Conservation (phyloP, 176 grass and related monocot species). For the Ampelocalamus luodianensis region DNA sequence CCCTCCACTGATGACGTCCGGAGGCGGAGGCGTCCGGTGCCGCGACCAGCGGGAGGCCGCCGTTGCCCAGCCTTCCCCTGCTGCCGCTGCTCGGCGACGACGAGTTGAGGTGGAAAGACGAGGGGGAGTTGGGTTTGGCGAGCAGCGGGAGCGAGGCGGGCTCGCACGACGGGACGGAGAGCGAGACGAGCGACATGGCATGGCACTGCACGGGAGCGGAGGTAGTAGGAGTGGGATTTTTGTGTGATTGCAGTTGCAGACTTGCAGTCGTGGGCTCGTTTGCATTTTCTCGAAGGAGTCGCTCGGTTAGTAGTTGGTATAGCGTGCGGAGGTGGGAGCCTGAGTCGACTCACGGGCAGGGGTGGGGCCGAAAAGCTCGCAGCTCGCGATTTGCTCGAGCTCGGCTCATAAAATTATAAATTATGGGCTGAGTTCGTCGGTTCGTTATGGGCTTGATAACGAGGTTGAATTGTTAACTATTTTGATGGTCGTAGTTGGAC, state of each 20-base stretch:
- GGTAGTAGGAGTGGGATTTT: neutral
- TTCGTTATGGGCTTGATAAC: too few relatives aligned
- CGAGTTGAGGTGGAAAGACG: neutral
- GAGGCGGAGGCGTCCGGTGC: neutral
- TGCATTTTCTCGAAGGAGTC: conserved; percentile 1
- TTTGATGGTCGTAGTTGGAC: too few relatives aligned
- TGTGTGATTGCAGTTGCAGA: neutral
- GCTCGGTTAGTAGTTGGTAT: conserved; percentile 36
- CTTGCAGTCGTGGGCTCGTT: neutral
- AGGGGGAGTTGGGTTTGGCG: neutral
- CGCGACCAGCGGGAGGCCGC: neutral
- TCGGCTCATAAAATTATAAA: too few relatives aligned
- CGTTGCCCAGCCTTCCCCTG: neutral
- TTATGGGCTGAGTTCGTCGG: too few relatives aligned
- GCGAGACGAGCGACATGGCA: conserved; percentile 45
- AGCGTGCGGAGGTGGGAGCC: neutral
- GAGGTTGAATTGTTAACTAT: too few relatives aligned
- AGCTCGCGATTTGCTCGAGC: too few relatives aligned
- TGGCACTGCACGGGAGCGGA: neutral
- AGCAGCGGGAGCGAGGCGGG: neutral
- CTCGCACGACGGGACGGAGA: neutral
- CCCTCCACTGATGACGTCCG: conserved; percentile 51
- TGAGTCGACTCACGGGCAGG: too few relatives aligned
- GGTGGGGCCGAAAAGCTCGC: too few relatives aligned
- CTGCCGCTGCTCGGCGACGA: neutral